A percentile compares a stretch with the other conserved stretches of the same genome.
These are phyloP conservation scores for Thermothielavioides terrestris DNA, from an alignment of 495 filamentous ascomycete genomes.

Conservation along the genomic window DNA sequence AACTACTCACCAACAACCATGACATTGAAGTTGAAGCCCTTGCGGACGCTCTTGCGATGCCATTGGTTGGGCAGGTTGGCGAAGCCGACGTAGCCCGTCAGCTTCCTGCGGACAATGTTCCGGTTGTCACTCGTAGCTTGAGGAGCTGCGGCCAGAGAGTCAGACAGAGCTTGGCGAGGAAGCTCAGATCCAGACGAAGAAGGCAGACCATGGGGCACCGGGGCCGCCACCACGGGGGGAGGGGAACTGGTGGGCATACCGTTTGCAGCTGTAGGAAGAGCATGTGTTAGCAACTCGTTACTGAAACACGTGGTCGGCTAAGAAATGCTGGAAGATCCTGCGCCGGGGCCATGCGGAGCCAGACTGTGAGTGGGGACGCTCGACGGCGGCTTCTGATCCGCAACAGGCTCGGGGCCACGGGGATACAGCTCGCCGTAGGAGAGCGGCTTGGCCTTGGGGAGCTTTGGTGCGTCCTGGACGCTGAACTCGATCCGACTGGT, in stretches of 20 bases:
- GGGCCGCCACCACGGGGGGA: conserved; percentile 23
- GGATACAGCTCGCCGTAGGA: conserved; percentile 41
- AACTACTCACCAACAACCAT: conserved; percentile 89
- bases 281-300: conserved; percentile 20
- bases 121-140: conserved; percentile 77
- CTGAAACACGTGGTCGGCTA: neutral
- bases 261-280: conserved; percentile 38
- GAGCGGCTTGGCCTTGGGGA: conserved; percentile 37
- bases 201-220: conserved; percentile 48
- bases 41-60: conserved; percentile 99
- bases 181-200: conserved; percentile 32
- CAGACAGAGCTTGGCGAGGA: conserved; percentile 59
- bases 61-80: conserved; percentile 99
- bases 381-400: conserved; percentile 1
- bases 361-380: conserved; percentile 24
- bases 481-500: conserved; percentile 44
- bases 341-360: conserved; percentile 24
- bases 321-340: conserved; percentile 10
- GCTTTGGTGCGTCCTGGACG: conserved; percentile 38
- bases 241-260: conserved; percentile 29
- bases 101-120: conserved; percentile 96
- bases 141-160: conserved; percentile 65
- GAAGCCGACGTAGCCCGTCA: conserved; percentile 97
- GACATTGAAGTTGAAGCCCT: conserved; percentile 99
- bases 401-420: conserved; percentile 14